Evolutionary conservation across 495 filamentous ascomycete genomes (phyloP).

Genomic region (Pseudevernia furfuracea): DNA sequence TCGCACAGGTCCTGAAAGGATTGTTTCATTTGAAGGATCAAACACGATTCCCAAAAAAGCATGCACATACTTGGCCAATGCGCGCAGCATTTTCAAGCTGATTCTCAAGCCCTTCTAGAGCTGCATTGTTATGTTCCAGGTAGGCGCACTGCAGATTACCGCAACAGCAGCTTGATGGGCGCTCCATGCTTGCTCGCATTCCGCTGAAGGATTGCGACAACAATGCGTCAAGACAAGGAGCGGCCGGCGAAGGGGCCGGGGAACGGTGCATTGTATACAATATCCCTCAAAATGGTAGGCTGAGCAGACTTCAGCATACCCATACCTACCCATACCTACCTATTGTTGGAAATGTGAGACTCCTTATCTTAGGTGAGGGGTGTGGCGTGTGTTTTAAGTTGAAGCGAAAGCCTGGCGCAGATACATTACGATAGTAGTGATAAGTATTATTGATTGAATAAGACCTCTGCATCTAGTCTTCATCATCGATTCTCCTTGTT

Average conservation of each 20-base stretch:
- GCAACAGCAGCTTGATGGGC: conserved; percentile 62
- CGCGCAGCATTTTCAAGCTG: conserved; percentile 78
- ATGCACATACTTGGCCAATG: conserved; percentile 68
- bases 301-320: background rate
- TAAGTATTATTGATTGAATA: background rate
- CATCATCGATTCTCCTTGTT: background rate
- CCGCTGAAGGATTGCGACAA: conserved; percentile 21
- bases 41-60: conserved; percentile 1
- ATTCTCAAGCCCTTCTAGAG: conserved; percentile 72
- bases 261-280: conserved; percentile 1
- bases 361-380: background rate
- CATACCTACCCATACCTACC: too few relatives aligned
- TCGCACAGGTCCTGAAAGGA: background rate
- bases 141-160: conserved; percentile 72
- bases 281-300: background rate
- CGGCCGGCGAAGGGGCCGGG: conserved; percentile 3
- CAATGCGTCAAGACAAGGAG: conserved; percentile 19
- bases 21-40: conserved; percentile 5
- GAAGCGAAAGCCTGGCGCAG: background rate
- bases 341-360: background rate
- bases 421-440: background rate
- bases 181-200: conserved; percentile 12
- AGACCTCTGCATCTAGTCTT: background rate
- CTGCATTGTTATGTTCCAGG: conserved; percentile 67
- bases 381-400: background rate